Evolutionary conservation across 495 filamentous ascomycete genomes (phyloP).

Genomic region (Recurvomyces mirabilis): DNA sequence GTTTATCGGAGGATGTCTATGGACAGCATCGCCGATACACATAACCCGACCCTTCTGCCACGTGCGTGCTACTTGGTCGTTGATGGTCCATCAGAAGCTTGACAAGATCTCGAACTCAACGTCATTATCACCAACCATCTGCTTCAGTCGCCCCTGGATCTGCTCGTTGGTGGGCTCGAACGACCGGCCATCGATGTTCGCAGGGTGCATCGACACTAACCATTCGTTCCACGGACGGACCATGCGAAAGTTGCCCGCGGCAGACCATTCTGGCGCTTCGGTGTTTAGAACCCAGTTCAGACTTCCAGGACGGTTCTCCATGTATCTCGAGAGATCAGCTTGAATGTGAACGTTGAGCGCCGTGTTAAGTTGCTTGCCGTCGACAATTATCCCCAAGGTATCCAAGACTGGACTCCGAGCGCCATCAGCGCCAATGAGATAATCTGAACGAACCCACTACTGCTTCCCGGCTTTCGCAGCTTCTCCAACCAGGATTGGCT

Average conservation of each 20-base stretch:
- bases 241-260: conserved; percentile 32
- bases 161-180: not conserved
- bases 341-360: conserved; percentile 7
- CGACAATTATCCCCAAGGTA: not conserved
- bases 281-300: conserved; percentile 7
- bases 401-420: conserved; percentile 1
- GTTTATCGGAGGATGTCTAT: conserved; percentile 39
- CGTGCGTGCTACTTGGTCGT: conserved; percentile 34
- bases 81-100: conserved; percentile 29
- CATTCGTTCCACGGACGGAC: conserved; percentile 38
- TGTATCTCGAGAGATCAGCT: conserved; percentile 26
- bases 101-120: conserved; percentile 27
- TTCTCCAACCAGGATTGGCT: conserved; percentile 40
- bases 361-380: not conserved
- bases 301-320: not conserved
- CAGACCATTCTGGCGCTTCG: conserved; percentile 28
- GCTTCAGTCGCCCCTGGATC: not conserved
- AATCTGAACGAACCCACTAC: conserved; percentile 34
- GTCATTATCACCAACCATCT: conserved; percentile 12
- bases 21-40: conserved; percentile 39
- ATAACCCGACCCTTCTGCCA: conserved; percentile 36
- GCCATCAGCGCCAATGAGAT: conserved; percentile 16
- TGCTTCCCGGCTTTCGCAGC: conserved; percentile 35
- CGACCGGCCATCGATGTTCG: not conserved
- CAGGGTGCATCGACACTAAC: conserved; percentile 27